These are phyloP conservation scores for Phialophora macrospora DNA, from an alignment of 2,329 filamentous ascomycete species.

Conservation along the genomic window DNA sequence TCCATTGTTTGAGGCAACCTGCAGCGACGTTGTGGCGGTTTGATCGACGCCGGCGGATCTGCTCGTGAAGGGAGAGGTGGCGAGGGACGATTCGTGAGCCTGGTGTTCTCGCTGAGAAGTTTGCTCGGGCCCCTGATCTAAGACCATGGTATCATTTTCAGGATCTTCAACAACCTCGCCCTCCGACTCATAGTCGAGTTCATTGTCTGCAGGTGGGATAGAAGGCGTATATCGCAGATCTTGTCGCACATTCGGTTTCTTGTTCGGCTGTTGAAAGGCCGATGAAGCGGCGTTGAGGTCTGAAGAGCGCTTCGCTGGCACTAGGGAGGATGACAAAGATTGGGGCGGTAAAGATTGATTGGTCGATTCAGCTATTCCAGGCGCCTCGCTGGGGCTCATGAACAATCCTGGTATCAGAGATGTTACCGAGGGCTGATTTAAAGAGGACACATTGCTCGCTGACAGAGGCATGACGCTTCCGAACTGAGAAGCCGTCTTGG, in stretches of 20 bases:
- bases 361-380: conserved; percentile 15
- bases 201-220: conserved; percentile 1
- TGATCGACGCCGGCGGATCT: conserved; percentile 4
- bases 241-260: conserved; percentile 26
- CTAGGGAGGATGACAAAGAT: not conserved
- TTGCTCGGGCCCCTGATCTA: conserved; percentile 22
- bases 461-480: not conserved
- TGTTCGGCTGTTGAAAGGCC: conserved; percentile 9
- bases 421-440: conserved; percentile 43
- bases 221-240: conserved; percentile 34
- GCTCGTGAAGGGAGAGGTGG: conserved; percentile 36
- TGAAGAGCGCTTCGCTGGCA: conserved; percentile 21
- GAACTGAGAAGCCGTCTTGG: conserved; percentile 3
- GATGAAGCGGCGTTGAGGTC: conserved; percentile 11
- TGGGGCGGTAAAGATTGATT: not conserved
- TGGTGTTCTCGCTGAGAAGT: conserved; percentile 4
- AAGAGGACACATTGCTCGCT: conserved; percentile 19
- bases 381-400: conserved; percentile 47
- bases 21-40: conserved; percentile 6
- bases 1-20: conserved; percentile 25
- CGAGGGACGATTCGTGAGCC: conserved; percentile 36
- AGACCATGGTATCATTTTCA: conserved; percentile 22
- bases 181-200: conserved; percentile 30
- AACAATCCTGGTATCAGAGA: conserved; percentile 59
- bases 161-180: conserved; percentile 30